Base-by-base conservation (phyloP, 2,329 filamentous ascomycete species). In the Myriosclerotinia scirpicola region DNA sequence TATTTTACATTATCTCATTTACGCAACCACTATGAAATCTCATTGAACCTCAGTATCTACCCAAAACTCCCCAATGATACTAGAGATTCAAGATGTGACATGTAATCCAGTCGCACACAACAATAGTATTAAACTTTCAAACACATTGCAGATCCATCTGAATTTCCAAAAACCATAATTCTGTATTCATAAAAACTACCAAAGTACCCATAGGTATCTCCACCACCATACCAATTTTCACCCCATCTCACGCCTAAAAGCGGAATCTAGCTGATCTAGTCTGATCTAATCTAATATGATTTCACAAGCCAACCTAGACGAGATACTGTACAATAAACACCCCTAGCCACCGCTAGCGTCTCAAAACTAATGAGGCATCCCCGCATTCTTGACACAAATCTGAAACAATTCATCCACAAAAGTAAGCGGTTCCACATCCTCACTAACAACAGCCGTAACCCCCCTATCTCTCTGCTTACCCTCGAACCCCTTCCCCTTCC, bases 401-500 rank as follows among this genome's bases (percentile, higher is more conserved):
- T 55, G 48, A n/a, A 66, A 66, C n/a, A 66, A 55, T 34, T 66
- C 58, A 56, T 66, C 65, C 40, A 63, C 65, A 63, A 66, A 66
- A 12, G 65, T 66, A 20, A 36, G 58, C 14, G 58, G 58, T n/a
- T 66, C 65, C 12, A 64, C 58, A 50, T 66, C 64, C n/a, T 60
- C 64, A 22, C 22, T 46, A 4, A 44, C 64, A 8, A 42, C 20
- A 22, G 64, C 55, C 9, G 55, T 61, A 26, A 66, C 64, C 8
- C 64, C 64, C 4, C 50, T 42, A 38, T 52, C 44, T 20, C 52
- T 40, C 36, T 52, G 42, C 26, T 22, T 61, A 5, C 8, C 46
- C 1, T 65, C 55, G 15, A 61, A 61, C 0, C 64, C 55, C 17
- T 34, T 40, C 6, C 36, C 54, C 2, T 61, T 65, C 6, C 12